Evolutionary conservation across 2,329 filamentous ascomycete species (phyloP).

Genomic region (Chalaropsis ovoidea): DNA sequence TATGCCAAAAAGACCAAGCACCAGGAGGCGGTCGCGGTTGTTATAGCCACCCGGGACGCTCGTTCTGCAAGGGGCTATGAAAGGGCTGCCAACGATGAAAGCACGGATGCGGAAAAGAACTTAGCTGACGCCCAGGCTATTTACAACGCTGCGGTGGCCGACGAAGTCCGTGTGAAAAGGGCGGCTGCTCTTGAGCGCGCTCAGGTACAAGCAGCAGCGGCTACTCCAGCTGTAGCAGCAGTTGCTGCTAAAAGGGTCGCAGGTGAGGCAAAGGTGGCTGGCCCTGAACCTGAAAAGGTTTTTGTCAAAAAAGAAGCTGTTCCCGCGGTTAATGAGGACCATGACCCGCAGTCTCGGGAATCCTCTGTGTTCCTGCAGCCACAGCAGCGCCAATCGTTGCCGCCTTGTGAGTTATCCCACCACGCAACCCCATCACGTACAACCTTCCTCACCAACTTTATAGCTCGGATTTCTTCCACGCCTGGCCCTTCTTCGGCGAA

Average conservation of each 20-base stretch:
- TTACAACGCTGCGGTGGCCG: not conserved
- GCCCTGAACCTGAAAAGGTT: too few relatives aligned
- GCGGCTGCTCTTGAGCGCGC: not conserved
- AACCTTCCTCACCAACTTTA: too few relatives aligned
- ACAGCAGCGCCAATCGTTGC: not conserved
- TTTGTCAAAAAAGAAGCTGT: too few relatives aligned
- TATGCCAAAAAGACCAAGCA: not conserved
- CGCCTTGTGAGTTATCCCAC: not conserved
- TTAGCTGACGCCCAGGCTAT: not conserved
- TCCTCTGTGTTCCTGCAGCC: not conserved
- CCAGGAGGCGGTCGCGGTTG: not conserved
- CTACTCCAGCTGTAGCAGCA: too few relatives aligned
- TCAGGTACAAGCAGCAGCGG: not conserved
- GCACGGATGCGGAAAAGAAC: not conserved
- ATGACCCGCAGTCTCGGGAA: not conserved
- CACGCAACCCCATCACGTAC: too few relatives aligned
- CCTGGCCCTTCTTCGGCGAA: too few relatives aligned
- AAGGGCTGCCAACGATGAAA: not conserved
- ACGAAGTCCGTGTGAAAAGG: not conserved
- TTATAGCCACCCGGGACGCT: not conserved
- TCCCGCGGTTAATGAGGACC: not conserved
- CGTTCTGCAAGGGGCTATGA: not conserved
- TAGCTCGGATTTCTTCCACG: too few relatives aligned
- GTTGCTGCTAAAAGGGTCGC: too few relatives aligned
- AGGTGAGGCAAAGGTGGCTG: too few relatives aligned